phyloP scores from a whole-genome alignment of 805 yeast genomes.

The Metschnikowia sp. region DNA sequence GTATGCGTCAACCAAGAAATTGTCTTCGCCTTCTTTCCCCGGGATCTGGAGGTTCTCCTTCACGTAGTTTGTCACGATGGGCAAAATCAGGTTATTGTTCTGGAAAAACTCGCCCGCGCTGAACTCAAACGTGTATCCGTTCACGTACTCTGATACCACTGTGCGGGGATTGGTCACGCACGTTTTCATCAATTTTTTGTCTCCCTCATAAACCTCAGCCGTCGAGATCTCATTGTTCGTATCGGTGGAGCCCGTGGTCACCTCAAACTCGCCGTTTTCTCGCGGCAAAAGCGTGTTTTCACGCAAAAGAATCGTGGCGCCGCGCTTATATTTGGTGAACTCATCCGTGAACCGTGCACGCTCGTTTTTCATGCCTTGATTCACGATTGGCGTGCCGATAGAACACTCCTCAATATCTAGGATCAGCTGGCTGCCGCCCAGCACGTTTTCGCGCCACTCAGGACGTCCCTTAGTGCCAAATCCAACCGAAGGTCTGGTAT shows the following conservation, averaged over 20 bases:
- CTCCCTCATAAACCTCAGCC: conserved; percentile 23
- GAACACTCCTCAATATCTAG: conserved; percentile 93
- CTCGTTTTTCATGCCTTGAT: conserved; percentile 70
- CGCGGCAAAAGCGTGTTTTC: conserved; percentile 58
- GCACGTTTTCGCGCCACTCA: conserved; percentile 51
- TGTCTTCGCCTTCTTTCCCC: conserved; percentile 32
- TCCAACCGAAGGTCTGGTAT: conserved; percentile 69
- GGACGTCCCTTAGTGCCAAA: conserved; percentile 86
- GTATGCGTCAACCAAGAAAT: conserved; percentile 86
- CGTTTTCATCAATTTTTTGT: conserved; percentile 47
- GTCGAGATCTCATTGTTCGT: conserved; percentile 29
- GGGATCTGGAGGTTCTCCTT: conserved; percentile 55
- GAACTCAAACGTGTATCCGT: conserved; percentile 77
- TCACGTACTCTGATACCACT: conserved; percentile 72
- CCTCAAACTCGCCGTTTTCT: conserved; percentile 22
- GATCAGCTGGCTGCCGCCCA: conserved; percentile 61
- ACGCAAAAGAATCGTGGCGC: conserved; percentile 83
- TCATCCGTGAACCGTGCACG: conserved; percentile 51
- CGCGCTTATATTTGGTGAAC: conserved; percentile 55
- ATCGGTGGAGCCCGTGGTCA: conserved; percentile 43
- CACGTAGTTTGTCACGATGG: conserved; percentile 78
- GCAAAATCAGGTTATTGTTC: conserved; percentile 84
- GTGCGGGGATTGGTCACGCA: conserved; percentile 79
- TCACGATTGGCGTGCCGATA: conserved; percentile 79
- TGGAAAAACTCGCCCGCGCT: conserved; percentile 97